phyloP scores from a whole-genome alignment of 805 yeast genomes.

The Candida manassasensis region DNA sequence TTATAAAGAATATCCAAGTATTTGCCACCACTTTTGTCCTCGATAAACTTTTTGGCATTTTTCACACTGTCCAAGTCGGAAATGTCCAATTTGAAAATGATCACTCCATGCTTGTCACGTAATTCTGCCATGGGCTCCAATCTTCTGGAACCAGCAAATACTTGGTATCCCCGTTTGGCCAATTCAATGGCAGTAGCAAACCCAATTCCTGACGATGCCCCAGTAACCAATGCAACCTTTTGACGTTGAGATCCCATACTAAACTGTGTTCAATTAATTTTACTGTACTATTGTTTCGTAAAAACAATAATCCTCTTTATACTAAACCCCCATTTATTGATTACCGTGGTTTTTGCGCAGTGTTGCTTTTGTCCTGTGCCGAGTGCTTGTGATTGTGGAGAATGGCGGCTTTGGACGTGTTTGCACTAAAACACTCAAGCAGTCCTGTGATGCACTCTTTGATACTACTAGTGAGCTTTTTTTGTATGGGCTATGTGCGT shows the following conservation, averaged over 20 bases:
- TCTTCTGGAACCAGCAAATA: slow-evolving; percentile 73
- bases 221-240: slow-evolving; percentile 51
- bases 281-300: too few species aligned
- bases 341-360: too few species aligned
- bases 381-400: too few species aligned
- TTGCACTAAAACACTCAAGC: too few species aligned
- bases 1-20: slow-evolving; percentile 60
- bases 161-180: slow-evolving; percentile 49
- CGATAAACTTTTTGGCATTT: slow-evolving; percentile 40
- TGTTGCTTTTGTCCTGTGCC: too few species aligned
- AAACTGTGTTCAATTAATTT: too few species aligned
- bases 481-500: too few species aligned
- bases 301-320: too few species aligned
- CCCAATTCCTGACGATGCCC: slow-evolving; percentile 57
- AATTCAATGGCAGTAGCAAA: slow-evolving; percentile 45
- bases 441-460: too few species aligned
- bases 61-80: slow-evolving; percentile 44
- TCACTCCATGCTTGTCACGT: slow-evolving; percentile 38
- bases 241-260: slow-evolving; percentile 15
- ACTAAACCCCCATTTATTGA: too few species aligned
- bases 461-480: too few species aligned
- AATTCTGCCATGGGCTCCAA: slow-evolving; percentile 54
- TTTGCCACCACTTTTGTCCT: slow-evolving; percentile 35
- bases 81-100: slow-evolving; percentile 54
- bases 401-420: too few species aligned